Conservation (phyloP, 805 yeast genomes). For the Aciculoconidium aculeatum region DNA sequence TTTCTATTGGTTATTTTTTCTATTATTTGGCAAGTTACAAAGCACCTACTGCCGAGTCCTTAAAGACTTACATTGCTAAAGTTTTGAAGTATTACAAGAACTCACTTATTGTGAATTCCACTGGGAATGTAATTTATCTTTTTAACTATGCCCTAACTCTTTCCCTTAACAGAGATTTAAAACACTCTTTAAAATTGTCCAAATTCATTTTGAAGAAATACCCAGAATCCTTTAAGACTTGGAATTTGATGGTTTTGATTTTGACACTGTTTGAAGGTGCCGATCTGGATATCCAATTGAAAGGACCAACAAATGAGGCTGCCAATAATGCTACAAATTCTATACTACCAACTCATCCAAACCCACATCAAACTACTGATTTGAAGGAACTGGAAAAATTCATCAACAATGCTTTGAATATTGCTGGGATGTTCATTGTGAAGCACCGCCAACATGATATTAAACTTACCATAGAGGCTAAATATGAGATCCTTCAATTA, state of each 20-base stretch:
- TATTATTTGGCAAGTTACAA: conserved; percentile 23
- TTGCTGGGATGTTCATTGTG: conserved; percentile 28
- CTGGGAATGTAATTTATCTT: conserved; percentile 24
- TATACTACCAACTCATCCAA: too few relatives aligned
- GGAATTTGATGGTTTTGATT: conserved; percentile 65
- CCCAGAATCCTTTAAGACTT: conserved; percentile 53
- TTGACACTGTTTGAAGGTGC: conserved; percentile 56
- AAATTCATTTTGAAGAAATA: conserved; percentile 44
- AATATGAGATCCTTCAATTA: conserved; percentile 56
- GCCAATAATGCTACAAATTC: too few relatives aligned
- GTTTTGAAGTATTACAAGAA: conserved; percentile 26
- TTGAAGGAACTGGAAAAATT: conserved; percentile 49
- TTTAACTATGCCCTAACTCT: conserved; percentile 46
- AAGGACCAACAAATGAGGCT: too few relatives aligned
- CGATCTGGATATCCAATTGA: conserved; percentile 14
- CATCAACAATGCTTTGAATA: conserved; percentile 46
- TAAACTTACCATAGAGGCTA: conserved; percentile 21
- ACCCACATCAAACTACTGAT: too few relatives aligned
- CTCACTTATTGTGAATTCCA: conserved; percentile 30
- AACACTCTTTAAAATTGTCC: conserved; percentile 39
- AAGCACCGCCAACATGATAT: conserved; percentile 22
- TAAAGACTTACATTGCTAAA: conserved; percentile 12
- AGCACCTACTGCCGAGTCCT: conserved; percentile 15
- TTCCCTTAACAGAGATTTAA: conserved; percentile 38
- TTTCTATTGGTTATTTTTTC: conserved; percentile 26